phyloP scores from a whole-genome alignment of 106 monocot species.

The Iris macrosiphon region DNA sequence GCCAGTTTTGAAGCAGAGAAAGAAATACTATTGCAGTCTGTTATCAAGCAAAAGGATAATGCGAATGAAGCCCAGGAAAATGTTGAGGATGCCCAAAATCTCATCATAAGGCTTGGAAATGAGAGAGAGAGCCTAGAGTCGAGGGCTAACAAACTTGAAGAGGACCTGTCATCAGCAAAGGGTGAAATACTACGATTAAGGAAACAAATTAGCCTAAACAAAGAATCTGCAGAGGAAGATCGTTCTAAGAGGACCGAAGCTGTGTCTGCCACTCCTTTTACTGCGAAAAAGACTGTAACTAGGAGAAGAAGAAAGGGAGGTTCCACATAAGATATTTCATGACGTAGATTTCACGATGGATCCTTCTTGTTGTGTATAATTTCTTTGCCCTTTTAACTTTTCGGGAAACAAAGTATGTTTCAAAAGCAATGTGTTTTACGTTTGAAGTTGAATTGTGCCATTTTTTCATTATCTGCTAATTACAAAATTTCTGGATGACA shows the following conservation, averaged over 20 bases:
- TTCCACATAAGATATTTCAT: slow-evolving; percentile 11
- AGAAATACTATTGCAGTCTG: slow-evolving; percentile 53
- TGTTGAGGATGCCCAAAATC: slow-evolving; percentile 74
- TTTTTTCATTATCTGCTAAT: too few relatives aligned
- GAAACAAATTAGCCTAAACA: slow-evolving; percentile 26
- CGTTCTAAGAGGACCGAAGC: slow-evolving; percentile 19
- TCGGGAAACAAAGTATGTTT: too few relatives aligned
- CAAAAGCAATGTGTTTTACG: too few relatives aligned
- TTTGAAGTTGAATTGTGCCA: too few relatives aligned
- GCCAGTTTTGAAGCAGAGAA: slow-evolving; percentile 70
- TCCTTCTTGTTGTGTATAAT: too few relatives aligned
- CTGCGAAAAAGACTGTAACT: slow-evolving; percentile 24
- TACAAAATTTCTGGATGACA: too few relatives aligned
- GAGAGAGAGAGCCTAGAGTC: slow-evolving; percentile 62
- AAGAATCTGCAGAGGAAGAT: slow-evolving; percentile 16
- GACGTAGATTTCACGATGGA: too few relatives aligned
- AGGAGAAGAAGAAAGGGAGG: slow-evolving; percentile 67
- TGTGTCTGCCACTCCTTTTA: slow-evolving; percentile 21
- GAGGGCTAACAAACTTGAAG: slow-evolving; percentile 61
- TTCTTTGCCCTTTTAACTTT: too few relatives aligned
- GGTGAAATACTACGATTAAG: slow-evolving; percentile 77
- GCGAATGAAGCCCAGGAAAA: slow-evolving; percentile 65
- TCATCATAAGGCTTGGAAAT: slow-evolving; percentile 44
- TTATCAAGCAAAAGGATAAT: slow-evolving; percentile 50
- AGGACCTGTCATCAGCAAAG: slow-evolving; percentile 74